Percentiles rank a stretch among this genome's conserved stretches.
Evolutionary conservation across 2,329 filamentous ascomycete genomes (phyloP).

Genomic region (Colletotrichum graminicola): DNA sequence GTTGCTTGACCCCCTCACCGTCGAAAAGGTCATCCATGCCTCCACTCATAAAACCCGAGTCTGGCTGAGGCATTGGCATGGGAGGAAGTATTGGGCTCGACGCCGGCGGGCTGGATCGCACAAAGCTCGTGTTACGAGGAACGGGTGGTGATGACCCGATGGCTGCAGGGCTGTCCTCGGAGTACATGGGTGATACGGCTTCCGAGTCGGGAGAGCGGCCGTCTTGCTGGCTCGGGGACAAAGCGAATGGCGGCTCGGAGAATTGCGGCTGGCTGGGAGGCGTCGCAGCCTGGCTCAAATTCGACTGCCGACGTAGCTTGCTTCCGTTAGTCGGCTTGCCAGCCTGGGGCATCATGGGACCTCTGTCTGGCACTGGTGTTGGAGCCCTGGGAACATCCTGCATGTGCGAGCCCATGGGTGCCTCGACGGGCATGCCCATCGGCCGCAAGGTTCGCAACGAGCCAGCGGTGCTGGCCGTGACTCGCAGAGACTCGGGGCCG

Average conservation of each 20-base stretch:
- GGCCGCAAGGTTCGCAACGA: constrained; percentile 89
- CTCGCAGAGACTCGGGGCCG: constrained; percentile 82
- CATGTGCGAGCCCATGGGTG: constrained; percentile 63
- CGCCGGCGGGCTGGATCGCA: constrained; percentile 72
- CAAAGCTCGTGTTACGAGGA: constrained; percentile 69
- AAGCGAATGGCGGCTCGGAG: constrained; percentile 61
- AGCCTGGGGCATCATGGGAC: constrained; percentile 47
- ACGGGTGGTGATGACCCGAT: constrained; percentile 93
- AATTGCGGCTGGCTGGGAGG: constrained; percentile 51
- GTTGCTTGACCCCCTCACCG: constrained; percentile 64
- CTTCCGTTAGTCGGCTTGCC: constrained; percentile 58
- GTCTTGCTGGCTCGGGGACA: constrained; percentile 62
- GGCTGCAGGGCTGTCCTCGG: constrained; percentile 79
- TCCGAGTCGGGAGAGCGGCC: constrained; percentile 67
- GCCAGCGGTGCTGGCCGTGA: constrained; percentile 90
- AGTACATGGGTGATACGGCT: constrained; percentile 64
- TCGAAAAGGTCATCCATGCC: constrained; percentile 77
- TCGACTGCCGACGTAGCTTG: constrained; percentile 71
- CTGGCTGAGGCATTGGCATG: constrained; percentile 72
- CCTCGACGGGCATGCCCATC: constrained; percentile 65
- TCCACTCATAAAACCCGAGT: constrained; percentile 91
- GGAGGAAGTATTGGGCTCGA: constrained; percentile 84
- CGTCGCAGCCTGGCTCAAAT: constrained; percentile 59
- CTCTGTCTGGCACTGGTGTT: constrained; percentile 75
- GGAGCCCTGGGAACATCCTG: constrained; percentile 82